Conservation (phyloP, 225 moss, liverwort and hornwort genomes). For the Marchantia polymorpha region DNA sequence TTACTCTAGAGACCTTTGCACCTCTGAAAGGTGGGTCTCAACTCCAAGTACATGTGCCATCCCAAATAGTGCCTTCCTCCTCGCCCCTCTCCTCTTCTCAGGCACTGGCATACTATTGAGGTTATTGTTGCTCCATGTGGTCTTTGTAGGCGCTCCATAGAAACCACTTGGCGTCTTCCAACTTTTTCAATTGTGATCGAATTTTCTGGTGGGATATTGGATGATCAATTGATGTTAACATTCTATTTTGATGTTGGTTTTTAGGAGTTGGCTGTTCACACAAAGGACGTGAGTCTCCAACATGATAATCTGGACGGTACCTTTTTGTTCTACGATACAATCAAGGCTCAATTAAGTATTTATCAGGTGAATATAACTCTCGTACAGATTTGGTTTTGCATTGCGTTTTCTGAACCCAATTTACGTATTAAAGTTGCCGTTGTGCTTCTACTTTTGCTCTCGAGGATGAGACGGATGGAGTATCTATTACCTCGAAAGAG, state of each 20-base stretch:
- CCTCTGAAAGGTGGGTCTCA: no score
- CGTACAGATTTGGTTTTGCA: not conserved
- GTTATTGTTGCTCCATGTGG: no score
- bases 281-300: conserved; percentile 76
- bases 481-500: not conserved
- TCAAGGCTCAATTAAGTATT: conserved; percentile 77
- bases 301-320: conserved; percentile 80
- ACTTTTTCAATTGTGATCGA: not conserved
- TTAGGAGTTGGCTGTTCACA: conserved; percentile 79
- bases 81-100: no score
- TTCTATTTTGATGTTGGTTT: not conserved
- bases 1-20: no score
- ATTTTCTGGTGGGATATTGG: not conserved
- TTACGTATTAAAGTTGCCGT: not conserved
- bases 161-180: not conserved
- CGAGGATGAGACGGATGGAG: not conserved
- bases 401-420: not conserved
- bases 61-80: no score
- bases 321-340: conserved; percentile 90
- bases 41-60: no score
- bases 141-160: no score
- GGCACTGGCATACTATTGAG: no score
- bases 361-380: conserved; percentile 54
- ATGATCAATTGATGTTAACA: not conserved
- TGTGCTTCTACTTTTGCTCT: not conserved